A percentile compares a stretch with the other conserved stretches of the same genome.
phyloP scores from a whole-genome alignment of 495 filamentous ascomycete genomes.

The Tuber melanosporum region DNA sequence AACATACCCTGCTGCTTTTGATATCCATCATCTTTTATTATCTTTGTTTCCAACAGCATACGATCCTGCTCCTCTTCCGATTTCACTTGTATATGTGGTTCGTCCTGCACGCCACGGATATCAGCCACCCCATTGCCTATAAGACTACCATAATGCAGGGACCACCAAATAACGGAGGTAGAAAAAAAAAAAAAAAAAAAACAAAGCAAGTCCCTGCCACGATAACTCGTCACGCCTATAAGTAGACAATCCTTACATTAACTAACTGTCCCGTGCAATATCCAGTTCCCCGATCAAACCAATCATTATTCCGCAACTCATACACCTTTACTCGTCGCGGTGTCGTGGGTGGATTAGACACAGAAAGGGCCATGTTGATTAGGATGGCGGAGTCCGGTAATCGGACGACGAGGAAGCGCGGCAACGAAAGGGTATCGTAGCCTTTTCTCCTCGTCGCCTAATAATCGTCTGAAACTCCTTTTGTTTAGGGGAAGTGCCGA shows the following conservation, averaged over 20 bases:
- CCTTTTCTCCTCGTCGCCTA: slow-evolving; percentile 38
- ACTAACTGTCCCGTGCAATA: slow-evolving; percentile 79
- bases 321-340: slow-evolving; percentile 99
- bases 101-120: slow-evolving; percentile 52
- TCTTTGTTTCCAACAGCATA: slow-evolving; percentile 77
- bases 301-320: slow-evolving; percentile 95
- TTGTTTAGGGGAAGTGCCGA: slow-evolving; percentile 18
- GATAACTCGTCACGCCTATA: slow-evolving; percentile 19
- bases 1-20: slow-evolving; percentile 92
- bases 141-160: slow-evolving; percentile 10
- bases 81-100: slow-evolving; percentile 81
- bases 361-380: slow-evolving; percentile 70
- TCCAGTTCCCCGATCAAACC: slow-evolving; percentile 95
- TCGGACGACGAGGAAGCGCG: slow-evolving; percentile 39
- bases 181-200: slow-evolving; percentile 2
- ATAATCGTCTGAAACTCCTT: slow-evolving; percentile 22
- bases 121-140: slow-evolving; percentile 36
- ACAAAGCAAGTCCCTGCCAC: slow-evolving; percentile 10
- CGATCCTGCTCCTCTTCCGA: slow-evolving; percentile 86
- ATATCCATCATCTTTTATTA: slow-evolving; percentile 91
- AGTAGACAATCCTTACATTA: slow-evolving; percentile 55
- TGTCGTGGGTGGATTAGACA: slow-evolving; percentile 68
- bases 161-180: slow-evolving; percentile 15
- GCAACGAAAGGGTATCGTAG: slow-evolving; percentile 31
- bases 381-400: slow-evolving; percentile 13